A percentile compares a stretch with the other conserved stretches of the same genome.
Evolutionary conservation across 2,329 filamentous ascomycete genomes (phyloP).

Genomic region (Thielaviopsis populi): DNA sequence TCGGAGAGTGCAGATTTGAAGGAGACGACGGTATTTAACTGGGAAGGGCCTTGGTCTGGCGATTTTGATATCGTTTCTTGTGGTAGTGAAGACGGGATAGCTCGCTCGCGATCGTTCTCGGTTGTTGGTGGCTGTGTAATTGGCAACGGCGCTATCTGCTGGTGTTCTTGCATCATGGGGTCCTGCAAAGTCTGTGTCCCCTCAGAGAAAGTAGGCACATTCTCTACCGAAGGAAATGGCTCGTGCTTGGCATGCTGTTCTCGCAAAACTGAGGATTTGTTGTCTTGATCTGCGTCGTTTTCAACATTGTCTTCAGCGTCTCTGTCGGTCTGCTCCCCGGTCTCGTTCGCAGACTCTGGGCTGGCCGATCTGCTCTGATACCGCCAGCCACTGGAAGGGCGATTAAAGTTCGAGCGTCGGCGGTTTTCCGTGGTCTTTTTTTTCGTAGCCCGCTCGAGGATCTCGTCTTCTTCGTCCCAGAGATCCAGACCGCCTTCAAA

Average conservation of each 20-base stretch:
- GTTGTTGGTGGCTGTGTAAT: neutral
- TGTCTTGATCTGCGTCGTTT: neutral
- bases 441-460: conserved; percentile 30
- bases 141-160: neutral
- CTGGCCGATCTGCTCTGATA: conserved; percentile 58
- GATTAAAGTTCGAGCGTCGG: conserved; percentile 26
- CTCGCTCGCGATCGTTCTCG: neutral
- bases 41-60: neutral
- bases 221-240: neutral
- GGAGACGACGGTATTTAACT: neutral
- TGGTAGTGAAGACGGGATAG: neutral
- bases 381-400: conserved; percentile 56
- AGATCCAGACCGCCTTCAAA: conserved; percentile 51
- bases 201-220: neutral
- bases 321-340: neutral
- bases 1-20: neutral
- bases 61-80: neutral
- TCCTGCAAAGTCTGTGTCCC: neutral
- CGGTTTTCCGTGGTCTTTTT: conserved; percentile 38
- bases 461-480: conserved; percentile 46
- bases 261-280: neutral
- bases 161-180: neutral
- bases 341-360: conserved; percentile 34
- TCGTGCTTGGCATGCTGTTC: neutral
- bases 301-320: neutral